phyloP scores from a whole-genome alignment of 257 asterid genomes.

The Nicotiana paniculata region DNA sequence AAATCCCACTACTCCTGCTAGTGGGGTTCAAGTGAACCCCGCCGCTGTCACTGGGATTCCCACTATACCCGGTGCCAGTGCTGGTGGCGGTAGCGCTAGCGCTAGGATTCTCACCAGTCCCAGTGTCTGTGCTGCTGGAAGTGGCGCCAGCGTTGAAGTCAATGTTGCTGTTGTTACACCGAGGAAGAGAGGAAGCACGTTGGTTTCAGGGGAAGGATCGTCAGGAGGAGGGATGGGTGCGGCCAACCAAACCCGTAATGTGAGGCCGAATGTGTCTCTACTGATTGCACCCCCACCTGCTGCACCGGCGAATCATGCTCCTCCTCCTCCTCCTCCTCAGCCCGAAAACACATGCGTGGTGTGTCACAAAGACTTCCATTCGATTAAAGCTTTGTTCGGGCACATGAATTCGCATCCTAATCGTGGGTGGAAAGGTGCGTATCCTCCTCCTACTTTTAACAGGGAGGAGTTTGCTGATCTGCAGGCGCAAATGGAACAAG shows the following conservation, averaged over 20 bases:
- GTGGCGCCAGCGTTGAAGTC: background rate
- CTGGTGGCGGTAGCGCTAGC: background rate
- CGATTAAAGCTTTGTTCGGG: background rate
- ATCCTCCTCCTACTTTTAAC: background rate
- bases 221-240: background rate
- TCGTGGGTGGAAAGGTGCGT: constrained; percentile 1
- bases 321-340: background rate
- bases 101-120: background rate
- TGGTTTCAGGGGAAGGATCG: background rate
- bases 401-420: background rate
- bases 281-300: background rate
- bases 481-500: background rate
- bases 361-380: background rate
- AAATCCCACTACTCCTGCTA: background rate
- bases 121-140: background rate
- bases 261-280: background rate
- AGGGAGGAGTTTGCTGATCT: background rate
- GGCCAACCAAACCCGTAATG: background rate
- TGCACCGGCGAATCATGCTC: background rate
- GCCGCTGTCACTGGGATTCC: background rate
- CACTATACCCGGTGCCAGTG: background rate
- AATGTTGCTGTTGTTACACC: background rate
- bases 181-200: background rate
- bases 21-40: background rate
- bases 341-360: background rate